Base-by-base conservation (phyloP, 2,329 filamentous ascomycete species). In the Xylariaceae sp. region DNA sequence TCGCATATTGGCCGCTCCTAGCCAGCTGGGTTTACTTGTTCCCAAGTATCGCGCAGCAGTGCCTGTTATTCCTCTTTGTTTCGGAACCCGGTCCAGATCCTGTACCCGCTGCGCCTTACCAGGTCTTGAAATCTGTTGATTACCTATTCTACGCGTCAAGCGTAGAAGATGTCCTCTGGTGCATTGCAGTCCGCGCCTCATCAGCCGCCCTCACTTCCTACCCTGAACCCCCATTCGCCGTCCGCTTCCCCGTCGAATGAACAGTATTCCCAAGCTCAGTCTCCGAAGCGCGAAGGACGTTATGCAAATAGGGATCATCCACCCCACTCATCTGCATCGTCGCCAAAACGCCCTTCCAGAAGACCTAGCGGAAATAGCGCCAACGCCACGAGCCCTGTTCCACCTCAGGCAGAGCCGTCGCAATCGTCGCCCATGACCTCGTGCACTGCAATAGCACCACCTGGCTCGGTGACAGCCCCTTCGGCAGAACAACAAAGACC, bases 111-210 rank as follows among this genome's bases (percentile, higher is more conserved):
- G 43, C 22, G 43, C 47, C 51, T 44, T 47, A 40, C 53, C n/a
- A 46, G 43, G 40, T 45, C 34, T 39, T 42, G 54, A 40, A 26
- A 21, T 32, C 34, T 30, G 34, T 44, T 42, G 29, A 13, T 49
- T n/a, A n/a, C n/a, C n/a, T 51, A 9, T 56, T 45, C 62, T 66
- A 64, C 66, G 65, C 66, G 60, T 58, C 43, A 46, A 51, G 67
- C 66, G 66, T 67, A 67, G 73, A 79, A 75, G 71, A 84, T 81
- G 81, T 82, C 79, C 72, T 83, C 80, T 70, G 80, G 83, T 75
- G 80, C 80, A 64, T 73, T 87, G 68, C 84, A 86, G 71, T 74
- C 80, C 60, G 72, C 77, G 67, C 75, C 80, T 63, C 80, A 81
- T 69, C 79, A 80, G 67, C 71, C 74, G 61, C 72, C 74, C 58